Conservation (phyloP, 1,284 basidiomycete species). For the Blastosporella zonata region DNA sequence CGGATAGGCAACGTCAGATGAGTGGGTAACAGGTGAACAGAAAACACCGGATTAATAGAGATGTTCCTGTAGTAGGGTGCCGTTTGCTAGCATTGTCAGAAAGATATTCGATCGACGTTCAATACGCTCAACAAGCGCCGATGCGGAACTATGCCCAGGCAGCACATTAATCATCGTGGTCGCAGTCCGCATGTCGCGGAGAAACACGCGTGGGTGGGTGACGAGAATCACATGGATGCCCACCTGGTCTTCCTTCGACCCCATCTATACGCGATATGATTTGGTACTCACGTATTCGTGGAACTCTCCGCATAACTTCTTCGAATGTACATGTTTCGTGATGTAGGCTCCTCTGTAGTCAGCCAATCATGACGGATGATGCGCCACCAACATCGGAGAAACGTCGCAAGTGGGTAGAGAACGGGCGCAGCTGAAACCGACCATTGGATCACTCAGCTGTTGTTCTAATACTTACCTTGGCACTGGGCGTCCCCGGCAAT, state of each 20-base stretch:
- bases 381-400: constrained; percentile 6
- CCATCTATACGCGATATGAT: background rate
- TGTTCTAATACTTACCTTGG: background rate
- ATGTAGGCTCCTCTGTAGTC: background rate
- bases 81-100: no score
- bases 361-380: background rate
- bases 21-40: background rate
- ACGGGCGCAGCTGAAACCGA: background rate
- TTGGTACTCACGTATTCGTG: background rate
- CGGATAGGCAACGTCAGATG: background rate
- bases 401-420: background rate
- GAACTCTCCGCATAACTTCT: background rate
- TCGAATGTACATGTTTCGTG: background rate
- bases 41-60: no score
- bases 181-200: background rate
- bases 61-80: background rate
- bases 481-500: background rate
- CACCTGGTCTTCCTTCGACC: background rate
- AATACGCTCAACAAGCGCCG: no score
- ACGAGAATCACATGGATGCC: constrained; percentile 1
- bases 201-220: background rate
- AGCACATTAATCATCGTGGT: background rate
- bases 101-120: no score
- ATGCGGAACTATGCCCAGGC: background rate
- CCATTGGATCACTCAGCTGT: background rate